Conservation (phyloP, 768 basidiomycete genomes). For the Leccinum incarnatum region DNA sequence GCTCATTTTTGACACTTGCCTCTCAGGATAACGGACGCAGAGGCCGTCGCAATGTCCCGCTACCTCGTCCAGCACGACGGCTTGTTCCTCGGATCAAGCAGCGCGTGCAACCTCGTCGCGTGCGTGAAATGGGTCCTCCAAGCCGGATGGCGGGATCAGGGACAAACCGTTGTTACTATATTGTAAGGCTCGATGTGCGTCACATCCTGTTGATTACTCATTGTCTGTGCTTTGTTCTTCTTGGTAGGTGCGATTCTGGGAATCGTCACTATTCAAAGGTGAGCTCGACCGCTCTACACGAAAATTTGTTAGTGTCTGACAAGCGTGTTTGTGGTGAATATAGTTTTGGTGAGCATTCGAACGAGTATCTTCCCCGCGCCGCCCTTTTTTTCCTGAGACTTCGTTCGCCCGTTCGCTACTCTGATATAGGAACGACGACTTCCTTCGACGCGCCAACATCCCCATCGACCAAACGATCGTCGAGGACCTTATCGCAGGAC, state of each 20-base stretch:
- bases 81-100: conserved; percentile 92
- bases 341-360: conserved; percentile 48
- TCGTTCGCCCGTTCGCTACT: not conserved
- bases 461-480: conserved; percentile 40
- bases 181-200: conserved; percentile 48
- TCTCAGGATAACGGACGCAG: conserved; percentile 80
- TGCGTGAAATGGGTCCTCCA: conserved; percentile 76
- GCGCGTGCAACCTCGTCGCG: conserved; percentile 94
- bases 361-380: not conserved
- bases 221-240: not conserved
- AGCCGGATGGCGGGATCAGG: conserved; percentile 57
- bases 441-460: conserved; percentile 42
- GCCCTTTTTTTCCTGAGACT: not conserved
- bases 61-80: conserved; percentile 90
- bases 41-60: conserved; percentile 95
- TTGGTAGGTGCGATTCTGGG: conserved; percentile 81
- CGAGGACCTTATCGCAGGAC: conserved; percentile 35
- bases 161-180: conserved; percentile 80
- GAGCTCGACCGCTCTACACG: not conserved
- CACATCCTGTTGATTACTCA: not conserved
- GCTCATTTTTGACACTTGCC: not conserved
- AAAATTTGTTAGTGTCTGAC: not conserved
- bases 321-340: not conserved
- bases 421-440: conserved; percentile 48
- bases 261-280: conserved; percentile 89